These are phyloP conservation scores for Trametes coccinea DNA, from an alignment of 768 basidiomycete genomes.

Conservation along the genomic window DNA sequence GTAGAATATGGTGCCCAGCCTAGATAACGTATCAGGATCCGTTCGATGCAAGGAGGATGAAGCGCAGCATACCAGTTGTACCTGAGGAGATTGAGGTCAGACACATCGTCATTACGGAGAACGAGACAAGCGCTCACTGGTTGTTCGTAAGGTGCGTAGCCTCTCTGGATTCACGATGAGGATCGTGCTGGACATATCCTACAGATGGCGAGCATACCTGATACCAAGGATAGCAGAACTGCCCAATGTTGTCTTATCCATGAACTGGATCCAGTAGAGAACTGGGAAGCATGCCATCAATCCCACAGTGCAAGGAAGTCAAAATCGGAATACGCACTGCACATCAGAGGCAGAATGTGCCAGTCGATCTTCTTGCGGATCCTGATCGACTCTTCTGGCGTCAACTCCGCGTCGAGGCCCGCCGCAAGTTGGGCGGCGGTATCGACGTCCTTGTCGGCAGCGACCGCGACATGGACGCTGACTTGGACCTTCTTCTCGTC, in stretches of 20 bases:
- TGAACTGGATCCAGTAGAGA: conserved; percentile 64
- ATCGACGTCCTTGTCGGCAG: conserved; percentile 53
- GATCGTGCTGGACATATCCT: neutral
- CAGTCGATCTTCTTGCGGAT: conserved; percentile 66
- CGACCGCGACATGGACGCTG: conserved; percentile 38
- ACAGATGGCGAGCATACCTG: conserved; percentile 39
- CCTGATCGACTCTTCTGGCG: conserved; percentile 51
- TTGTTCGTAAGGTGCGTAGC: conserved; percentile 63
- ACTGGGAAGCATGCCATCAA: conserved; percentile 2
- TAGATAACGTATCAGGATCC: conserved; percentile 25
- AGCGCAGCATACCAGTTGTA: conserved; percentile 57
- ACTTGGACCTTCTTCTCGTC: conserved; percentile 35
- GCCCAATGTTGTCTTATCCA: conserved; percentile 76
- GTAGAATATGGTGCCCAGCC: conserved; percentile 79
- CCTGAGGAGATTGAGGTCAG: conserved; percentile 32
- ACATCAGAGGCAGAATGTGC: conserved; percentile 72
- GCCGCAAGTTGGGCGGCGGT: conserved; percentile 60
- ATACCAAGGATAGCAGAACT: conserved; percentile 72
- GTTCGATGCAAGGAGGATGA: neutral
- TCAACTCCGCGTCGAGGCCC: conserved; percentile 44
- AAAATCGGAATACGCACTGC: conserved; percentile 46
- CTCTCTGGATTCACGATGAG: conserved; percentile 39
- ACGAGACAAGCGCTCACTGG: conserved; percentile 41
- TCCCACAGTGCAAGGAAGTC: neutral
- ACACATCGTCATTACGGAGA: neutral